phyloP scores from a whole-genome alignment of 257 asterid genomes.

The Osmanthus fragrans region DNA sequence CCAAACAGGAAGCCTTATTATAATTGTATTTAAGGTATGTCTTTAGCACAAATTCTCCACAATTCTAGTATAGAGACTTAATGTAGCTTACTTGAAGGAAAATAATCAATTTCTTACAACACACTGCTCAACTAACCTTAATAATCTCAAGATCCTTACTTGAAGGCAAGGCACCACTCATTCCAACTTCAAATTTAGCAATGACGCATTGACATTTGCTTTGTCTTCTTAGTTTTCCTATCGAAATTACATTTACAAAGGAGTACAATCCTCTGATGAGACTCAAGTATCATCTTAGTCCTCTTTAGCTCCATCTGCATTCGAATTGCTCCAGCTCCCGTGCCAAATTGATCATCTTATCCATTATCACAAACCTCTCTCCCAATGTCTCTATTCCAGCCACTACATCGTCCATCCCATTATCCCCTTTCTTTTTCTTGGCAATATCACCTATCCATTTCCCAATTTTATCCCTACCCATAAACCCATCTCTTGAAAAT shows the following conservation, averaged over 20 bases:
- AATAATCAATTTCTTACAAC: background rate
- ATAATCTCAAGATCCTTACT: background rate
- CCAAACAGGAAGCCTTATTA: too few relatives aligned
- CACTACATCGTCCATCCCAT: constrained; percentile 53
- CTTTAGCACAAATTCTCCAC: too few relatives aligned
- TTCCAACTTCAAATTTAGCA: constrained; percentile 17
- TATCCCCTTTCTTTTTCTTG: constrained; percentile 28
- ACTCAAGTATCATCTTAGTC: constrained; percentile 86
- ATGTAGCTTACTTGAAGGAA: background rate
- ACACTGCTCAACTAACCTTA: background rate
- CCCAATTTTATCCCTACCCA: constrained; percentile 38
- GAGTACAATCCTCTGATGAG: constrained; percentile 77
- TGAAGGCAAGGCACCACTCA: background rate
- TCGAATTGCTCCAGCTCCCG: constrained; percentile 76
- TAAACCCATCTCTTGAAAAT: constrained; percentile 41
- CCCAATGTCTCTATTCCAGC: constrained; percentile 66
- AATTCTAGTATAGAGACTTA: background rate
- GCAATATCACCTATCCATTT: constrained; percentile 38
- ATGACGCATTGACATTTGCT: constrained; percentile 43
- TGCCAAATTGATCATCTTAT: constrained; percentile 91
- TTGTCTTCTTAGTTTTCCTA: constrained; percentile 50
- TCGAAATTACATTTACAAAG: constrained; percentile 59
- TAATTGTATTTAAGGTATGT: too few relatives aligned
- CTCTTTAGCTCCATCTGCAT: constrained; percentile 98
- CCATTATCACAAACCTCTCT: constrained; percentile 82